Base-by-base conservation (phyloP, 257 asterid genomes). In the Nicotiana otophora region DNA sequence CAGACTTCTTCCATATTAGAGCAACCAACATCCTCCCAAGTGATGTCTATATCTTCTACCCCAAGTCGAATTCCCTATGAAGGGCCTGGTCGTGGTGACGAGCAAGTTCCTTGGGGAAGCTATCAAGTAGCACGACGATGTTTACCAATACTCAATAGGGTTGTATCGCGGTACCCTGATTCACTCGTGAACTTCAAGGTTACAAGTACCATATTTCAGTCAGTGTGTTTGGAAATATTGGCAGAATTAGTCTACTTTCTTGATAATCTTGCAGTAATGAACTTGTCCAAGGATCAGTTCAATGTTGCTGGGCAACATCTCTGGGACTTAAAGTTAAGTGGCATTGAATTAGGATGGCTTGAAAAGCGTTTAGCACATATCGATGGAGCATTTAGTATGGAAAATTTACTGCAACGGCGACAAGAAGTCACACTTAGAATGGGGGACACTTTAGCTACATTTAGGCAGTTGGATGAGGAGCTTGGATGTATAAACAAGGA, bases 221-320 rank as follows among this genome's bases (percentile, higher is more conserved):
- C 83, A 0, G 5, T 14, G 77, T 80, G 19, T 33, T 69, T 84
- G 69, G 77, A 80, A 66, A 68, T 48, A 23, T 46, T 80, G 58
- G 86, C 83, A 2, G 81, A 84, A 46, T 33, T 84, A 1, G 68
- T 84, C 26, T n/a, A 57, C 83, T 66, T 19, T 78, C 86, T 83
- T 4, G 81, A 79, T 14, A 34, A 57, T 1, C 75, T 39, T 51
- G 79, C 81, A 7, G 46, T 84, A 19, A 83, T 8, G 64, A 84
- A 34, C 76, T 60, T 66, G 65, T 23, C 64, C 26, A 70, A 58
- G 81, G 77, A 70, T 36, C 66, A 23, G 65, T 81, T 79, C 53
- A 68, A 14, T 23, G 62, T 5, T 58, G 80, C 65, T 46, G 69
- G 57, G 81, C 57, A 20, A 46, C 55, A 67, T 67, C 51, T 84